A percentile compares a stretch with the other conserved stretches of the same genome.
Evolutionary conservation across 1,284 basidiomycete species (phyloP).

Genomic region (Chalciporus sp.): DNA sequence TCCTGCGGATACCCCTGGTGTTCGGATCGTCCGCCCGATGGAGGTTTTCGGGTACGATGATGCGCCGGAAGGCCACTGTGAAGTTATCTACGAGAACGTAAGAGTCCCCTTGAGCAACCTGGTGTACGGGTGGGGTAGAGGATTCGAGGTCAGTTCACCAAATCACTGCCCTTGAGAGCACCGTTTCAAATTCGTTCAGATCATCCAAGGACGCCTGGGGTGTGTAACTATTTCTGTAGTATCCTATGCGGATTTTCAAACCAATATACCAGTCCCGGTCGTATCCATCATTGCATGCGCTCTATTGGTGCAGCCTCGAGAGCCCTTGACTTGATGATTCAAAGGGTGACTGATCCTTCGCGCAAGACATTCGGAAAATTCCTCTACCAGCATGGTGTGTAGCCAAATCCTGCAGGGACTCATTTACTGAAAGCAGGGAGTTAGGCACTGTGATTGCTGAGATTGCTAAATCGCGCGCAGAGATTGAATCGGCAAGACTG

Average conservation of each 20-base stretch:
- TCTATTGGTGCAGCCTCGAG: constrained; percentile 88
- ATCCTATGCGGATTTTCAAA: not conserved
- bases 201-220: constrained; percentile 97
- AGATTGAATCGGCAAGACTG: constrained; percentile 87
- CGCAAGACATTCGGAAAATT: constrained; percentile 95
- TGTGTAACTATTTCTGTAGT: constrained; percentile 36
- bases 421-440: constrained; percentile 5
- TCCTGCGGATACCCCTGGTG: constrained; percentile 84
- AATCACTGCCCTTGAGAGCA: not conserved
- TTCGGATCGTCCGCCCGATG: constrained; percentile 91
- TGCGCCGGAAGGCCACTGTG: constrained; percentile 94
- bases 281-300: constrained; percentile 99
- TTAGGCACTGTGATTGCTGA: constrained; percentile 86
- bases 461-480: constrained; percentile 90
- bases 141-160: constrained; percentile 70
- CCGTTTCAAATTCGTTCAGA: constrained; percentile 45
- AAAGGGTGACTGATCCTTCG: constrained; percentile 87
- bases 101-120: constrained; percentile 84
- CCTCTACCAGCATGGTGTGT: constrained; percentile 85
- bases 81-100: constrained; percentile 94
- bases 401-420: not conserved
- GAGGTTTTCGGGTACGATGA: constrained; percentile 93
- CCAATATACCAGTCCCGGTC: constrained; percentile 69
- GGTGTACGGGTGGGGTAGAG: constrained; percentile 90
- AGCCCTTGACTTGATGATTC: constrained; percentile 87